Conservation (phyloP, 2,329 filamentous ascomycete species). For the Atkinsonella texensis region DNA sequence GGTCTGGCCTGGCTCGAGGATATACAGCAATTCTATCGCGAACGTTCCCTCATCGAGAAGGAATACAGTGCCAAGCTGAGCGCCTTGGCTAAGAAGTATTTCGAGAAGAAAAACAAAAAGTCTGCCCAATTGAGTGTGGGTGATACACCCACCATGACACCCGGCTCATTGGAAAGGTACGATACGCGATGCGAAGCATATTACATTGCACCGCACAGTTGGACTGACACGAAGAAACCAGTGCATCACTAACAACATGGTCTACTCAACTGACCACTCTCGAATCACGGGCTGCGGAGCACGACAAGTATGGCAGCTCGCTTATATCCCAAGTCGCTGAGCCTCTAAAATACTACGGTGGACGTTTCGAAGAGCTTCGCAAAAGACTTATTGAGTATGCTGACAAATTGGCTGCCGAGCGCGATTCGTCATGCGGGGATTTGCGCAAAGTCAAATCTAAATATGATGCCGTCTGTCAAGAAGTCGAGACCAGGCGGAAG, state of each 20-base stretch:
- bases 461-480: slow-evolving; percentile 87
- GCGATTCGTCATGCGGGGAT: slow-evolving; percentile 72
- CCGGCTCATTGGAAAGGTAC: slow-evolving; percentile 83
- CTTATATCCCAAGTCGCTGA: slow-evolving; percentile 74
- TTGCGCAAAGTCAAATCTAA: slow-evolving; percentile 84
- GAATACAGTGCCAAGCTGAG: slow-evolving; percentile 87
- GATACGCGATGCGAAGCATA: background rate
- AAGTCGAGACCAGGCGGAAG: slow-evolving; percentile 87
- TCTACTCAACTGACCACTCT: slow-evolving; percentile 83
- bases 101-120: slow-evolving; percentile 91
- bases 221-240: slow-evolving; percentile 17
- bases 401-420: slow-evolving; percentile 76
- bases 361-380: slow-evolving; percentile 78
- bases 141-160: slow-evolving; percentile 84
- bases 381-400: slow-evolving; percentile 87
- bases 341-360: slow-evolving; percentile 62
- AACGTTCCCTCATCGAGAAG: slow-evolving; percentile 87
- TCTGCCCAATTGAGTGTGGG: slow-evolving; percentile 80
- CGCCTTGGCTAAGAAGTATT: slow-evolving; percentile 87
- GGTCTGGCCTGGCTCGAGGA: slow-evolving; percentile 95
- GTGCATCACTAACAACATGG: slow-evolving; percentile 95
- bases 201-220: background rate
- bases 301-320: slow-evolving; percentile 72
- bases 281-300: slow-evolving; percentile 77
- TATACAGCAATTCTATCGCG: slow-evolving; percentile 93